Base-by-base conservation (phyloP, 176 grass and related monocot genomes). In the Cenchrus americanus region DNA sequence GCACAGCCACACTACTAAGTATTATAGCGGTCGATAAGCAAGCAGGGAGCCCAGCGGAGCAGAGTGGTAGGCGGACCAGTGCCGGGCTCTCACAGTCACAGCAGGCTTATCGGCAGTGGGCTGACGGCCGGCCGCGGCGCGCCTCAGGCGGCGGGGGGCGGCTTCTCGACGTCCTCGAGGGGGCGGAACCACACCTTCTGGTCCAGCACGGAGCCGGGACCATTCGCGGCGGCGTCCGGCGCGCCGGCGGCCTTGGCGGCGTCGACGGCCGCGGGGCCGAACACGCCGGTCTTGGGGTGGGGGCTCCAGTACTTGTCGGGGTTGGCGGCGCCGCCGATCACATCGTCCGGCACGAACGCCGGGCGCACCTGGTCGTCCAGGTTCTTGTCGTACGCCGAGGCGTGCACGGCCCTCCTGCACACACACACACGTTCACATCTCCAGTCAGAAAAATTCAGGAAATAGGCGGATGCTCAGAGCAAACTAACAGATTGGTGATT, bases 141-240 rank as follows among this genome's bases (percentile, higher is more conserved):
- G 12, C 18, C 66, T 93, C 76, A 91, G 79, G 88, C 86, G 70
- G 43, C 60, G 0, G 85, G 80, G 1, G 85, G 51, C 75, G 86
- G 60, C 75, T 95, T 92, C 75, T 95, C 91, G 14, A 93, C 77
- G 84, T 92, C 95, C 78, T 98, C 96, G 5, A 93, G 74, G 42
- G 83, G 91, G 77, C 96, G 93, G 87, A 86, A 98, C 96, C 96
- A 98, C 49, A 85, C 96, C 87, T 95, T 94, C 93, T 92, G 87
- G 83, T 98, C 93, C 32, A 98, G 87, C 87, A 90, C 91, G 0
- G 96, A 67, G 65, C 66, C 81, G 0, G 24, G 71, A 61, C 50
- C 77, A 57, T 53, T 73, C 62, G 83, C 34, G 32, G 74, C 68
- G 79, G 65, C 46, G 62, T 71, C 73, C 30, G 69, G 76, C 22